Percentiles rank a stretch among this genome's conserved stretches.
Conservation (phyloP, 208 protist genomes). For the Leishmania tropica region DNA sequence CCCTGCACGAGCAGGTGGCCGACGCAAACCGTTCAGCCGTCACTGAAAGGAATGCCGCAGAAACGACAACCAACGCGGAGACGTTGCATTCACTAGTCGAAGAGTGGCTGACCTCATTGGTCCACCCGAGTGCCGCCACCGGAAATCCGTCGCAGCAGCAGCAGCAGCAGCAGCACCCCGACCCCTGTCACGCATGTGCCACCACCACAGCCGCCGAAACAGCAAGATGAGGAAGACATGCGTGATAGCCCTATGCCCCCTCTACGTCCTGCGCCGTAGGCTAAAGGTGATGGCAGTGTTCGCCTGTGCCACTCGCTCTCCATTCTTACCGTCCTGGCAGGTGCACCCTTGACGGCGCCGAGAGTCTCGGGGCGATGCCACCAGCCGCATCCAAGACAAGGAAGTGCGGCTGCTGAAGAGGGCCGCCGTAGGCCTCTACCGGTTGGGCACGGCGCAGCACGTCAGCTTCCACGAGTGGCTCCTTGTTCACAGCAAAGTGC, state of each 20-base stretch:
- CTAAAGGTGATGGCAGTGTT: constrained; percentile 19
- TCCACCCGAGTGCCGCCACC: neutral
- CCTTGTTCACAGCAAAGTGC: constrained; percentile 14
- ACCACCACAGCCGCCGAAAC: neutral
- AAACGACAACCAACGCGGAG: neutral
- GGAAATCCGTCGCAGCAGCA: neutral
- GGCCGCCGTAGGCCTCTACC: constrained; percentile 8
- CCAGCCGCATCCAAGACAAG: neutral
- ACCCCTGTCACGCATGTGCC: neutral
- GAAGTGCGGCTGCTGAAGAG: constrained; percentile 17
- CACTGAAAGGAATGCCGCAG: neutral
- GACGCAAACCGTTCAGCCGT: neutral
- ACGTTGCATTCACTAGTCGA: neutral
- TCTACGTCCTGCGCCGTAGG: constrained; percentile 7
- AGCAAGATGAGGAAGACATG: neutral
- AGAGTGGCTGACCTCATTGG: neutral
- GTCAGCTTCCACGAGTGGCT: constrained; percentile 34
- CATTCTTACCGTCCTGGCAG: constrained; percentile 22
- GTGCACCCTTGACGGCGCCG: constrained; percentile 2
- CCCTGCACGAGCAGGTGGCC: neutral
- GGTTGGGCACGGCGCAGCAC: constrained; percentile 14
- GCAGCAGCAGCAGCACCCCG: neutral
- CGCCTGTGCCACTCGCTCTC: constrained; percentile 17
- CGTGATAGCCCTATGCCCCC: neutral
- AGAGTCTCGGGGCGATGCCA: neutral